Evolutionary conservation across 192 early-diverging fungal species (phyloP).

Genomic region (Kappamyces sp.): DNA sequence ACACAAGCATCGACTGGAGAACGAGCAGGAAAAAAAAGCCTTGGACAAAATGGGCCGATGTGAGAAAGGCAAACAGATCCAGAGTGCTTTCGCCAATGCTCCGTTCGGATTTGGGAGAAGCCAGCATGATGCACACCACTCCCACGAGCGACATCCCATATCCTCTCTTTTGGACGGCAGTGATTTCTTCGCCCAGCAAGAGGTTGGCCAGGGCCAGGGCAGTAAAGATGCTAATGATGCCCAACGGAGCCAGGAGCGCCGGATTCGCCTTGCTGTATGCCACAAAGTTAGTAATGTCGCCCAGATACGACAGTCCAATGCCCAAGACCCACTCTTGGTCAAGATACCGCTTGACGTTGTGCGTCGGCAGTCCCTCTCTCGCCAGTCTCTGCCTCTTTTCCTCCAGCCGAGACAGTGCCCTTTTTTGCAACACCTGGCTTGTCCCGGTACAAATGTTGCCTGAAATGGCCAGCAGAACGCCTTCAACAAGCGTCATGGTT

Average conservation of each 20-base stretch:
- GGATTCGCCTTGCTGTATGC: conserved; percentile 11
- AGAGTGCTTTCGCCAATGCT: not conserved
- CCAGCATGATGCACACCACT: conserved; percentile 17
- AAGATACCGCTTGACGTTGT: not conserved
- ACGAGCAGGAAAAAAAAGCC: not conserved
- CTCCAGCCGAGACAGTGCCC: conserved; percentile 2
- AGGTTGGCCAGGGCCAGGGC: conserved; percentile 7
- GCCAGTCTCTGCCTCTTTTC: not conserved
- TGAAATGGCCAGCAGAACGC: not conserved
- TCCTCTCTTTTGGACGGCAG: conserved; percentile 10
- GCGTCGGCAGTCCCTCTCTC: conserved; percentile 1
- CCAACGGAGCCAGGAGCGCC: conserved; percentile 18
- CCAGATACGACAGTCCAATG: conserved; percentile 12
- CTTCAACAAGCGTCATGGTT: not conserved
- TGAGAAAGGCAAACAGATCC: conserved; percentile 8
- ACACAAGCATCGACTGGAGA: conserved; percentile 10
- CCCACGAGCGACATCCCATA: conserved; percentile 9
- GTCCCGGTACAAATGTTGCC: not conserved
- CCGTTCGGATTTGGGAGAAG: conserved; percentile 13
- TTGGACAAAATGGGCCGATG: not conserved
- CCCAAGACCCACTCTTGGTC: conserved; percentile 13
- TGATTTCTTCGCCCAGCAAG: conserved; percentile 5
- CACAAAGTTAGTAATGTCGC: conserved; percentile 17
- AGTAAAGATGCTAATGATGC: conserved; percentile 16
- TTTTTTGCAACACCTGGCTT: conserved; percentile 10